Evolutionary conservation across 805 yeast species (phyloP), one percentile per base, ranked within the genome.

Genomic region (Metschnikowia shivogae): DNA sequence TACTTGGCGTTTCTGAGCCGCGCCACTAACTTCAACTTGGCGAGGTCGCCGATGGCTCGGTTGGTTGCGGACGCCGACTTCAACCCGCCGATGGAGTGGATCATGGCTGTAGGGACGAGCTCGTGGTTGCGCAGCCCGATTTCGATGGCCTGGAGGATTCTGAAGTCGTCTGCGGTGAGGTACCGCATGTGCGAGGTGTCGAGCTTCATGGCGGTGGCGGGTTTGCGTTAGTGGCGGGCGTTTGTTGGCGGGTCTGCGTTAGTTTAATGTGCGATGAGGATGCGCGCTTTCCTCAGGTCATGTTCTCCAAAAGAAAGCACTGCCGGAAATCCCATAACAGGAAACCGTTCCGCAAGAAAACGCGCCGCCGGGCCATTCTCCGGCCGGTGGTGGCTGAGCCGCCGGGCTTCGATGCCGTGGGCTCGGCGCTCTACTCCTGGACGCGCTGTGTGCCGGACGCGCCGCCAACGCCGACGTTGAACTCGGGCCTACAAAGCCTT

Each of bases 161-260:
- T 77, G 73, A 88, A 93, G 68, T 93, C 99, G 52, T 89, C 97
- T 6, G 84, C 74, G 52, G 96, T 82, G 61, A 93, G 71, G 62
- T 93, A 93, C 62, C 98, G 77, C 96, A 93, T 88, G 64, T 89
- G 95, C 7, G 93, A 74, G 0, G 95, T 86, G 56, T 93, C 97
- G 43, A 93, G 73, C 77, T 89, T 93, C 97, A 93, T 92, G 39
- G 71, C 36, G 34, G 35, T n/a, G 41, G 34, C 6, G 31, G 31
- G 4, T 6, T 29, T 29, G 13, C 13, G n/a, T n/a, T n/a, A n/a
- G n/a, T n/a, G n/a, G n/a, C n/a, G n/a, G n/a, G n/a, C n/a, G n/a
- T n/a, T n/a, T n/a, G n/a, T n/a, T n/a, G n/a, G n/a, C n/a, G n/a
- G n/a, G n/a, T n/a, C n/a, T n/a, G n/a, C n/a, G n/a, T n/a, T n/a